Evolutionary conservation across 148 eudicot species (phyloP), one percentile per base, ranked within the genome.

Genomic region (Fagopyrum homotropicum): DNA sequence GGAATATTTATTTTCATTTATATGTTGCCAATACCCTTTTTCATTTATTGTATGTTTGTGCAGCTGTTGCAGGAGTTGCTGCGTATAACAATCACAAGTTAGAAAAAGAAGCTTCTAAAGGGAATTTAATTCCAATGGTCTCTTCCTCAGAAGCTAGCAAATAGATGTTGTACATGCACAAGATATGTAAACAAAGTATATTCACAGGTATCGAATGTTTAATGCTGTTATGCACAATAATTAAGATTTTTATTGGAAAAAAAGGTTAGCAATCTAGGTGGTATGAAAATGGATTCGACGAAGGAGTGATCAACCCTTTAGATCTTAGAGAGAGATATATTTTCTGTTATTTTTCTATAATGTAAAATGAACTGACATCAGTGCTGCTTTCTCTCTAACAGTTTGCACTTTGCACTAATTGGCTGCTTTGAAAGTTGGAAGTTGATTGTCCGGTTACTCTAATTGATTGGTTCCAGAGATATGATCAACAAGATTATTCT

Each of bases 101-200:
- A n/a, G n/a, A n/a, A n/a, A n/a, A n/a, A n/a, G n/a, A n/a, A n/a
- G n/a, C n/a, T n/a, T n/a, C n/a, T n/a, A n/a, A n/a, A n/a, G n/a
- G n/a, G n/a, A n/a, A n/a, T n/a, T n/a, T n/a, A n/a, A n/a, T n/a
- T n/a, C n/a, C n/a, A n/a, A n/a, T n/a, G n/a, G n/a, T n/a, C n/a
- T n/a, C n/a, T n/a, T n/a, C n/a, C n/a, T n/a, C n/a, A n/a, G n/a
- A n/a, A n/a, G n/a, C n/a, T n/a, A n/a, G n/a, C n/a, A n/a, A n/a
- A n/a, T n/a, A n/a, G n/a, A n/a, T n/a, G n/a, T n/a, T n/a, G 45
- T 64, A 64, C 70, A 35, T 16, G 70, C 45, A 64, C 70, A 63
- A 35, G 10, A 11, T 17, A 63, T 64, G 45, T 11, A 64, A 64
- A 64, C 45, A 45, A 12, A 64, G 10, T 64, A 35, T 45, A 35